Conservation (phyloP, 495 filamentous ascomycete genomes). For the Podospora tetraspora region DNA sequence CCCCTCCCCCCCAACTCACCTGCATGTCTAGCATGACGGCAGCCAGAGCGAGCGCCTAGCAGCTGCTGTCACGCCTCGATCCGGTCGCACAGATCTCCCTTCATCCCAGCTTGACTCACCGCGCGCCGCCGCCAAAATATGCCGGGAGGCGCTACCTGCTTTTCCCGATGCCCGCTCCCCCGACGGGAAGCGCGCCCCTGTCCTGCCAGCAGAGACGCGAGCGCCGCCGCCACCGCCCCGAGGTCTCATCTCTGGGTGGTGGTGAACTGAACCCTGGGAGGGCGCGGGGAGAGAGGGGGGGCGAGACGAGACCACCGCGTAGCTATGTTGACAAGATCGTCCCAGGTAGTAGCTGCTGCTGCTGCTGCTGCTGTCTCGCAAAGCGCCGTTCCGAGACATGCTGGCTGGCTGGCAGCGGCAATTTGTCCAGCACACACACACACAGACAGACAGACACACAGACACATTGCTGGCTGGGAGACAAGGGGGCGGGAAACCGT, state of each 20-base stretch:
- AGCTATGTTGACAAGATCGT: neutral
- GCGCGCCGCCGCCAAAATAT: neutral
- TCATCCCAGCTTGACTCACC: conserved; percentile 1
- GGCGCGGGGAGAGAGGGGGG: neutral
- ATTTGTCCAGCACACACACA: neutral
- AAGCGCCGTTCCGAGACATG: neutral
- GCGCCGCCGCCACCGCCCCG: neutral
- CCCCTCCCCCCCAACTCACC: neutral
- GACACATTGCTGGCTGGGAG: neutral
- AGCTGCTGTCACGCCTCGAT: conserved; percentile 10
- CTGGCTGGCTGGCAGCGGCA: neutral
- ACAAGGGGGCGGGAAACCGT: neutral
- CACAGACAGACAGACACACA: neutral
- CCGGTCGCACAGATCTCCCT: conserved; percentile 9
- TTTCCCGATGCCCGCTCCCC: neutral
- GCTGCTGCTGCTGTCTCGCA: neutral
- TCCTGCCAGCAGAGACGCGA: too few species aligned
- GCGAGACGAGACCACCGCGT: neutral
- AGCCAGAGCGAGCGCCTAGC: neutral
- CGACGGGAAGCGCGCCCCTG: neutral
- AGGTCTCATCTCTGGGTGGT: neutral
- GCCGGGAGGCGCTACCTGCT: neutral
- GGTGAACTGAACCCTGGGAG: neutral
- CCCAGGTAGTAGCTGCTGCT: neutral
- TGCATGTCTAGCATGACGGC: conserved; percentile 3